These are phyloP conservation scores for Sugiyamaella americana DNA, from an alignment of 805 yeast genomes.

Conservation along the genomic window DNA sequence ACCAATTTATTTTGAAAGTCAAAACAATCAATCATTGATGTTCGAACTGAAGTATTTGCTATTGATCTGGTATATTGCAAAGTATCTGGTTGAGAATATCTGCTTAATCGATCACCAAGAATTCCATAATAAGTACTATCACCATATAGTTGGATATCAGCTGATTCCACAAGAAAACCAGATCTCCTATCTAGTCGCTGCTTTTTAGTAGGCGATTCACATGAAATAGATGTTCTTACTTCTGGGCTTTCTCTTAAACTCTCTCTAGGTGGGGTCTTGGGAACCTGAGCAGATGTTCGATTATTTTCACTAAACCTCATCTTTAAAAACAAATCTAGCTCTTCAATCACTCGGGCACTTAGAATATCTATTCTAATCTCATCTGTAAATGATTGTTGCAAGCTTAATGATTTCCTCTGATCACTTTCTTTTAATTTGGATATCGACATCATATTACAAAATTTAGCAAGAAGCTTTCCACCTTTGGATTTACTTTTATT, in stretches of 20 bases:
- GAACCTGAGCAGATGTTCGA: background rate
- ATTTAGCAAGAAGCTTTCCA: too few relatives aligned
- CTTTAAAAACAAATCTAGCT: constrained; percentile 23
- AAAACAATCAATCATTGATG: constrained; percentile 15
- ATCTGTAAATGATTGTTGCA: constrained; percentile 1
- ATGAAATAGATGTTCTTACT: too few relatives aligned
- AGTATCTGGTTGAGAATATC: too few relatives aligned
- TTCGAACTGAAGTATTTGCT: background rate
- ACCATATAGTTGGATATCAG: background rate
- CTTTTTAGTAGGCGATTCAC: constrained; percentile 14
- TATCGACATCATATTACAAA: background rate
- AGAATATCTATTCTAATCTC: constrained; percentile 26
- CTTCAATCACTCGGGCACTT: constrained; percentile 29
- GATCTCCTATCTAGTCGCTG: constrained; percentile 3
- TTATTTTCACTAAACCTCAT: background rate
- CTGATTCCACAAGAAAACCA: too few relatives aligned
- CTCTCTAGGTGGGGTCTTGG: too few relatives aligned
- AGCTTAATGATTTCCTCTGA: background rate
- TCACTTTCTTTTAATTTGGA: background rate
- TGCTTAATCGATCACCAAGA: too few relatives aligned
- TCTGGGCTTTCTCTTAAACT: too few relatives aligned
- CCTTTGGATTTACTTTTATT: background rate
- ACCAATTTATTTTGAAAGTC: constrained; percentile 15
- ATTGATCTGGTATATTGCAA: too few relatives aligned
- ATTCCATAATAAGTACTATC: too few relatives aligned